A percentile compares a stretch with the other conserved stretches of the same genome.
Conservation (phyloP, 1,139 yeast species). For the Pneumocystis sp. region DNA sequence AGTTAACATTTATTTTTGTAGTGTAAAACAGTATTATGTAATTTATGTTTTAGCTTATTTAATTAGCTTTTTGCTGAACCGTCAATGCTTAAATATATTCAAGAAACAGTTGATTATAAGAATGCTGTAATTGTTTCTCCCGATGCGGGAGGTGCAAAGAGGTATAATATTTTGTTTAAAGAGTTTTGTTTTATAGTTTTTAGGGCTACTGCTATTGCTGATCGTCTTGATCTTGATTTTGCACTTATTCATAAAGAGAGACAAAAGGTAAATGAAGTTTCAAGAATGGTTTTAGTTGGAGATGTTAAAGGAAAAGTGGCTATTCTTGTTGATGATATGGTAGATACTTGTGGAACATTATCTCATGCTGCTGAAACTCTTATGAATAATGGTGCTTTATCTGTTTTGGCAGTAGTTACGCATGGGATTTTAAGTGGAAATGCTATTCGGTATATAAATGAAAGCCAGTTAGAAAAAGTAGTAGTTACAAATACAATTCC, state of each 20-base stretch:
- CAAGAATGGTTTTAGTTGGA: slow-evolving; percentile 91
- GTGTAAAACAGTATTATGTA: neutral
- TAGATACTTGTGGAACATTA: slow-evolving; percentile 94
- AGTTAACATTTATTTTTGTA: neutral
- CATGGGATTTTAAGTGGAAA: slow-evolving; percentile 86
- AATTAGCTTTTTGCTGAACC: slow-evolving; percentile 60
- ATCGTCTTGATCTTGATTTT: slow-evolving; percentile 74
- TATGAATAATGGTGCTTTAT: slow-evolving; percentile 61
- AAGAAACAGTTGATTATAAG: slow-evolving; percentile 40
- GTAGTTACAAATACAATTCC: slow-evolving; percentile 95
- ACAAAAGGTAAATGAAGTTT: slow-evolving; percentile 68
- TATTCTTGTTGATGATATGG: slow-evolving; percentile 92
- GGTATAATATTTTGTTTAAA: slow-evolving; percentile 94
- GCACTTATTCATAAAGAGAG: slow-evolving; percentile 94
- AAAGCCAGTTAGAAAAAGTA: slow-evolving; percentile 59
- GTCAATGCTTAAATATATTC: slow-evolving; percentile 72
- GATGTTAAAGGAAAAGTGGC: slow-evolving; percentile 82
- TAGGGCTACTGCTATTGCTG: slow-evolving; percentile 84
- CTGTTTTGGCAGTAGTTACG: slow-evolving; percentile 88
- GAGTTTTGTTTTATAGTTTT: slow-evolving; percentile 61
- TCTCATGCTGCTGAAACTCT: slow-evolving; percentile 91
- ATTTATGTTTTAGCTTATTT: neutral
- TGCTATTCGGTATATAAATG: slow-evolving; percentile 71
- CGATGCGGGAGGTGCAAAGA: slow-evolving; percentile 97
- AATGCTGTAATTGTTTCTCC: slow-evolving; percentile 85